phyloP scores from a whole-genome alignment of 2,329 filamentous ascomycete genomes.

The Harringtonia aguacate region DNA sequence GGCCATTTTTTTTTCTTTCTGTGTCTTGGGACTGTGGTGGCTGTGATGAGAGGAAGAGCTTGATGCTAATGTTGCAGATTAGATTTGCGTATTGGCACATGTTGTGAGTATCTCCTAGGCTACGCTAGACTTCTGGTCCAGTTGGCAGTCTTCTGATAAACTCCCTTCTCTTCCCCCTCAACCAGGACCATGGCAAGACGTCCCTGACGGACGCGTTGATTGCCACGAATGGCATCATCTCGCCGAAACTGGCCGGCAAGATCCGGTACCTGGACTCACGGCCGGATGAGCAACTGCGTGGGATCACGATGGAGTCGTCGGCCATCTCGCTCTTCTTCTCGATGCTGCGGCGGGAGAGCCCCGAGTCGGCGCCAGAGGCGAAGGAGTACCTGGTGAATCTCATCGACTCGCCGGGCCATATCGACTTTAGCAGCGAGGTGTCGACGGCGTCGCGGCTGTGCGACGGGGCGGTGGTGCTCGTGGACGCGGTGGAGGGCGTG shows the following conservation, averaged over 20 bases:
- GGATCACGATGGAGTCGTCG: conserved; percentile 99
- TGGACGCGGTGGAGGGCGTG: conserved; percentile 94
- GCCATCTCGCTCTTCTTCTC: conserved; percentile 96
- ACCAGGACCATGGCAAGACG: conserved; percentile 94
- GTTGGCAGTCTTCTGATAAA: too few relatives aligned
- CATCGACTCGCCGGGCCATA: conserved; percentile 96
- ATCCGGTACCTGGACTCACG: conserved; percentile 95
- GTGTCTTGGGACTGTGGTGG: background rate
- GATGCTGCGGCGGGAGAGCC: conserved; percentile 64
- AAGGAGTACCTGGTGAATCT: conserved; percentile 95
- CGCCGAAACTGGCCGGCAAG: conserved; percentile 92
- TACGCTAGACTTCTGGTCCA: too few relatives aligned
- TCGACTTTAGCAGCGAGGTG: conserved; percentile 97
- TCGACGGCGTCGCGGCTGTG: conserved; percentile 91
- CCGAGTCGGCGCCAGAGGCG: conserved; percentile 56
- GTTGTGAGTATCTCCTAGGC: conserved; percentile 39
- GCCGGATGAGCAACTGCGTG: conserved; percentile 88
- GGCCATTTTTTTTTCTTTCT: background rate
- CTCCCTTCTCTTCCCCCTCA: too few relatives aligned
- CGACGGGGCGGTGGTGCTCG: conserved; percentile 86
- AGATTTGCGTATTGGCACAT: conserved; percentile 90
- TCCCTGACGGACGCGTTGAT: conserved; percentile 93
- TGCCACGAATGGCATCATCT: conserved; percentile 98
- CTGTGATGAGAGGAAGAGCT: background rate
- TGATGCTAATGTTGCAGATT: conserved; percentile 1